phyloP scores from a whole-genome alignment of 106 monocot species.

The Agapanthus africanus region DNA sequence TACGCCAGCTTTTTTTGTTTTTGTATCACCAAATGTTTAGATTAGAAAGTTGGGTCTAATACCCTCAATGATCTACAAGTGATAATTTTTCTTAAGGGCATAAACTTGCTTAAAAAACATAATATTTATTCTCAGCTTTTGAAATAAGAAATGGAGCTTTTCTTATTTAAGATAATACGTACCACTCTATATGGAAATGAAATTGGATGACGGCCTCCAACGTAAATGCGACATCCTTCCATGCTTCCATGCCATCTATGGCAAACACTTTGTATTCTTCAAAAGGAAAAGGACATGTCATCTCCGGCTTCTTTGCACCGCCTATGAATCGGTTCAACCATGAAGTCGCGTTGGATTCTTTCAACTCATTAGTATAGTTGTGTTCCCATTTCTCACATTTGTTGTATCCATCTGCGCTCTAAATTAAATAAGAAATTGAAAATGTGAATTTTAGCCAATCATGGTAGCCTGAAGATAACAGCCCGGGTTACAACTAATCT shows the following conservation, averaged over 20 bases:
- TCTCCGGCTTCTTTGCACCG: conserved; percentile 76
- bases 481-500: neutral
- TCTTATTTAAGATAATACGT: too few relatives aligned
- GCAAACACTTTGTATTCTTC: conserved; percentile 65
- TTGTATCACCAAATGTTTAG: too few relatives aligned
- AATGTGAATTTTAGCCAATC: conserved; percentile 5
- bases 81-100: too few relatives aligned
- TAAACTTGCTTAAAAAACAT: too few relatives aligned
- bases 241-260: conserved; percentile 44
- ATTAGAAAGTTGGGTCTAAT: too few relatives aligned
- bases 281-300: conserved; percentile 91
- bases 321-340: conserved; percentile 84
- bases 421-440: conserved; percentile 23
- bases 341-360: conserved; percentile 65
- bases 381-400: conserved; percentile 88
- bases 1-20: too few relatives aligned
- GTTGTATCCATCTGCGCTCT: conserved; percentile 64
- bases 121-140: too few relatives aligned
- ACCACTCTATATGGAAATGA: conserved; percentile 78
- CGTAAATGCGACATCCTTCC: conserved; percentile 75
- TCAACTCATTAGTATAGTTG: conserved; percentile 41
- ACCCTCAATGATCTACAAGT: too few relatives aligned
- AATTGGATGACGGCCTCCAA: conserved; percentile 67
- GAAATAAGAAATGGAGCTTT: too few relatives aligned
- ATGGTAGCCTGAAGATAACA: conserved; percentile 1